Conservation (phyloP, 805 yeast genomes). For the Candida maltosa region DNA sequence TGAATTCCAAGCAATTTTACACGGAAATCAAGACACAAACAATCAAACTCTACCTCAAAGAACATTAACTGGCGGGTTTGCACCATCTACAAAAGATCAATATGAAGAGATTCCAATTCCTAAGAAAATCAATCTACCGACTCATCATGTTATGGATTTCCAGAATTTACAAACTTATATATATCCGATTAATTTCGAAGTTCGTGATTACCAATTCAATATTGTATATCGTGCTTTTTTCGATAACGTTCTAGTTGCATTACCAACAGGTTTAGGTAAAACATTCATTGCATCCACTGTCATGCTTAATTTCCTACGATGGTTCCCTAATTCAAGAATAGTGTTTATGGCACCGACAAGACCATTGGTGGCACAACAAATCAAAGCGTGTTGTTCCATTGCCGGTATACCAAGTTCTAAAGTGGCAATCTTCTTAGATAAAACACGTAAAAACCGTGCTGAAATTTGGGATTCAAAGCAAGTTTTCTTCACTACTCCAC, state of each 20-base stretch:
- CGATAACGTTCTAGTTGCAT: constrained; percentile 77
- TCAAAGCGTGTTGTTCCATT: constrained; percentile 83
- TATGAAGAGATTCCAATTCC: constrained; percentile 8
- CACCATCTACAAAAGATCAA: not conserved
- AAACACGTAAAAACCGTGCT: constrained; percentile 53
- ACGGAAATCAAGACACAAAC: not conserved
- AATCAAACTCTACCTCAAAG: not conserved
- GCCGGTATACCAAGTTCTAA: constrained; percentile 77
- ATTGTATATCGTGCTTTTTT: constrained; percentile 72
- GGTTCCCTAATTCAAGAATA: constrained; percentile 79
- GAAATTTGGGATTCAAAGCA: constrained; percentile 75
- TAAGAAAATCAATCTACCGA: constrained; percentile 11
- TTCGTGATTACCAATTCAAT: constrained; percentile 84
- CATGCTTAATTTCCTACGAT: constrained; percentile 82
- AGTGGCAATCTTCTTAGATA: constrained; percentile 76
- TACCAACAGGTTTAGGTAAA: constrained; percentile 97
- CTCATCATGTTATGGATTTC: constrained; percentile 24
- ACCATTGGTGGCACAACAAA: constrained; percentile 95
- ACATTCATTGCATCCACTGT: constrained; percentile 94
- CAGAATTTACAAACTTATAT: constrained; percentile 42
- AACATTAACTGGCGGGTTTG: not conserved
- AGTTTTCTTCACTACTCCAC: constrained; percentile 94
- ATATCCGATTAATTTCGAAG: constrained; percentile 82
- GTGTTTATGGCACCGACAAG: constrained; percentile 96
- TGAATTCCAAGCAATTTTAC: constrained; percentile 4